Conservation (phyloP, 225 moss, liverwort and hornwort species). For the Thuidium tamariscinum region DNA sequence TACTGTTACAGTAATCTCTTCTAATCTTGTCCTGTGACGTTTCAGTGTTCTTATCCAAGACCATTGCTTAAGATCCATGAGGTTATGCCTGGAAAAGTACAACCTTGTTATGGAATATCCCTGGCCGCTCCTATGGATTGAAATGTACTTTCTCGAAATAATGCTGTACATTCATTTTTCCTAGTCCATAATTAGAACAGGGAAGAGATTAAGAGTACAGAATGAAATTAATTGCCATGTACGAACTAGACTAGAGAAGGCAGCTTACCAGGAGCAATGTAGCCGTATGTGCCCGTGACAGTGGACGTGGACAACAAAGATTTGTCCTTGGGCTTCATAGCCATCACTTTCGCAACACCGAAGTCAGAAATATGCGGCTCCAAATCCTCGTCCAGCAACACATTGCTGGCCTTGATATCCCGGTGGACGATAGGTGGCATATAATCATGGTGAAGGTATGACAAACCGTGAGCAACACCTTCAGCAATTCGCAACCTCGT, state of each 20-base stretch:
- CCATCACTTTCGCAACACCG: constrained; percentile 54
- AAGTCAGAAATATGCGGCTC: constrained; percentile 57
- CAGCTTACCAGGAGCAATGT: constrained; percentile 58
- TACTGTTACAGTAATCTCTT: background rate
- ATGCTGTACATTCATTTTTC: background rate
- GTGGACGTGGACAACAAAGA: constrained; percentile 11
- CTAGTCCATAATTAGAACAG: background rate
- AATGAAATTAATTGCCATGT: too few relatives aligned
- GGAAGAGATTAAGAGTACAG: background rate
- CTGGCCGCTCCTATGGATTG: background rate
- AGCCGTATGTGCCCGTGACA: constrained; percentile 52
- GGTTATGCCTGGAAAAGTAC: background rate
- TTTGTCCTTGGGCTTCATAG: constrained; percentile 35
- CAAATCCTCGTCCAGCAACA: constrained; percentile 38
- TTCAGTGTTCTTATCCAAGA: background rate
- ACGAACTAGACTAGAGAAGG: background rate
- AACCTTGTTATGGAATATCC: background rate
- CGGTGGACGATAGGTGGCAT: constrained; percentile 53
- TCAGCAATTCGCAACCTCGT: constrained; percentile 41
- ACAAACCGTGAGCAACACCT: constrained; percentile 54
- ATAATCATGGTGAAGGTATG: constrained; percentile 64
- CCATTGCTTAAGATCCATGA: background rate
- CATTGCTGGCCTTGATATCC: constrained; percentile 6
- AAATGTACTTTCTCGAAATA: background rate
- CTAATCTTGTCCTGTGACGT: background rate